phyloP scores from a whole-genome alignment of 2,329 filamentous ascomycete species.

The Xylariaceae sp. region DNA sequence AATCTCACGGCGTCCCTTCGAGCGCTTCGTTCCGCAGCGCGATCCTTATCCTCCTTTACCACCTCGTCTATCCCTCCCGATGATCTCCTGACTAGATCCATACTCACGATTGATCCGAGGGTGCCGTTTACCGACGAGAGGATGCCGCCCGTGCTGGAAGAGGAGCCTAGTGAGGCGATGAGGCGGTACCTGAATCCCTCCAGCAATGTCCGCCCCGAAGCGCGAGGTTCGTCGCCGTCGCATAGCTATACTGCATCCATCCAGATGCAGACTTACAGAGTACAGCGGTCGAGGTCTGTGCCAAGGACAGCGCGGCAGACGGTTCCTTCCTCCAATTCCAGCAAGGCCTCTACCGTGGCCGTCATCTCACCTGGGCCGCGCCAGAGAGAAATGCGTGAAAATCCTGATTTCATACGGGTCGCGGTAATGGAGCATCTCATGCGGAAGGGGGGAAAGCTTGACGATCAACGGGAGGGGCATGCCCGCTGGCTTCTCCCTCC shows the following conservation, averaged over 20 bases:
- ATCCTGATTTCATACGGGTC: slow-evolving; percentile 64
- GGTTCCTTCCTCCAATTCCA: slow-evolving; percentile 22
- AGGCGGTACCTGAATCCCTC: slow-evolving; percentile 64
- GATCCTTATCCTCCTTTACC: slow-evolving; percentile 57
- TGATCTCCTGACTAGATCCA: slow-evolving; percentile 61
- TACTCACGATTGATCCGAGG: slow-evolving; percentile 60
- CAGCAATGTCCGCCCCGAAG: slow-evolving; percentile 43
- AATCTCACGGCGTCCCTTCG: slow-evolving; percentile 63
- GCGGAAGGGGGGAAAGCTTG: slow-evolving; percentile 60
- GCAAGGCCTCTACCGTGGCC: slow-evolving; percentile 29
- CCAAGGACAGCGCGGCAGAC: slow-evolving; percentile 23
- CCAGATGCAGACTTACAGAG: slow-evolving; percentile 67
- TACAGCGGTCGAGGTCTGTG: slow-evolving; percentile 43
- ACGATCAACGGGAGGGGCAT: slow-evolving; percentile 59
- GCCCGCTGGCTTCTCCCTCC: slow-evolving; percentile 65
- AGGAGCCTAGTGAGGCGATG: slow-evolving; percentile 60
- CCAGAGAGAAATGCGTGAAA: slow-evolving; percentile 64
- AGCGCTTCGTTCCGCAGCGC: slow-evolving; percentile 58
- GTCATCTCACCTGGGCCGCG: slow-evolving; percentile 43
- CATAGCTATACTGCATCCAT: slow-evolving; percentile 59
- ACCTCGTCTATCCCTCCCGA: slow-evolving; percentile 60
- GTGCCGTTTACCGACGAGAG: slow-evolving; percentile 64
- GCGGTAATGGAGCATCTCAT: slow-evolving; percentile 70
- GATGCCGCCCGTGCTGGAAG: slow-evolving; percentile 55
- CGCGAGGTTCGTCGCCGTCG: slow-evolving; percentile 27